Conservation (phyloP, 352 stramenopile genomes). For the Plasmopara viticola region DNA sequence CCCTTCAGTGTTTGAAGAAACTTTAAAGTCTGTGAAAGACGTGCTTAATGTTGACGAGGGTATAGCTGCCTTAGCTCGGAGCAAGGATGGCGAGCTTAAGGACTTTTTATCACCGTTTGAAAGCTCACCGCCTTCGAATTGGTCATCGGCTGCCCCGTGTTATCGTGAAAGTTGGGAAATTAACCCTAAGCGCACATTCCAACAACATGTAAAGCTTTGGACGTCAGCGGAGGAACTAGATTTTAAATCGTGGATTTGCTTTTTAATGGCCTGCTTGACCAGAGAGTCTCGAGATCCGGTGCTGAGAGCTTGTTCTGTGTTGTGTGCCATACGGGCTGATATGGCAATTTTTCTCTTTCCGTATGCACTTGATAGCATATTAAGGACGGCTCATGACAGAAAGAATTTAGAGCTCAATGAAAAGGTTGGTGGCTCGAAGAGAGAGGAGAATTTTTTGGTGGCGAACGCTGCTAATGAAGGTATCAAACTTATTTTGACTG, state of each 20-base stretch:
- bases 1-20: conserved; percentile 36
- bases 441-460: conserved; percentile 7
- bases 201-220: conserved; percentile 37
- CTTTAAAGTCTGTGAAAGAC: conserved; percentile 40
- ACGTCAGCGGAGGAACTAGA: conserved; percentile 20
- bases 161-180: neutral
- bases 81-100: conserved; percentile 59
- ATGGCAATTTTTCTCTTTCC: conserved; percentile 77
- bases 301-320: conserved; percentile 37
- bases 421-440: conserved; percentile 1
- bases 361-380: conserved; percentile 44
- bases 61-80: conserved; percentile 28
- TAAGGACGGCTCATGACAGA: conserved; percentile 11
- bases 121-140: conserved; percentile 41
- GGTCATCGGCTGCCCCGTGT: conserved; percentile 29
- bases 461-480: conserved; percentile 34
- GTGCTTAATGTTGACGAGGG: conserved; percentile 41
- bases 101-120: conserved; percentile 51
- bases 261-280: conserved; percentile 38
- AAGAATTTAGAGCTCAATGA: neutral
- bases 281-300: conserved; percentile 35
- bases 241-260: conserved; percentile 61
- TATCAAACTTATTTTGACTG: conserved; percentile 34
- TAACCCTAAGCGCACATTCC: conserved; percentile 7
- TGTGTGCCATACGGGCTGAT: conserved; percentile 40